A percentile compares a stretch with the other conserved stretches of the same genome.
Evolutionary conservation across 306 rosid species (phyloP).

Genomic region (Urtica urens): DNA sequence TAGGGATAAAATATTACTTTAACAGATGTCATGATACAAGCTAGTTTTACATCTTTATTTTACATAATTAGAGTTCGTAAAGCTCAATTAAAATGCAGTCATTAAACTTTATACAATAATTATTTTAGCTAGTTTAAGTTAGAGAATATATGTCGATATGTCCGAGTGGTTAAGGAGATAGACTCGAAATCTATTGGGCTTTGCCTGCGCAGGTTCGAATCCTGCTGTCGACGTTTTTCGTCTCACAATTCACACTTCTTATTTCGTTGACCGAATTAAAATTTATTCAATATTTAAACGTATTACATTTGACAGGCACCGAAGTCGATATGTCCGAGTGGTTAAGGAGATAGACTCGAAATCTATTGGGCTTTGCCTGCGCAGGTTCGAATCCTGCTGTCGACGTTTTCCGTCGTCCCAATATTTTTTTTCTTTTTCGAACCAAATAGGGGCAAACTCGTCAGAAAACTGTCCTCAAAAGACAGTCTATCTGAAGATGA

Average conservation of each 20-base stretch:
- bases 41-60: too few species aligned
- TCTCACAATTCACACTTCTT: rapidly evolving
- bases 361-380: slow-evolving; percentile 27
- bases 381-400: slow-evolving; percentile 48
- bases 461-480: slow-evolving; percentile 1
- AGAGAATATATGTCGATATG: too few species aligned
- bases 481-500: too few species aligned
- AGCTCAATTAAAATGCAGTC: too few species aligned
- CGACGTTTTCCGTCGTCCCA: background rate
- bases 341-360: slow-evolving; percentile 11
- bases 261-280: background rate
- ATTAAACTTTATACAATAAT: too few species aligned
- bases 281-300: slow-evolving; percentile 26
- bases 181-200: slow-evolving; percentile 14
- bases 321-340: slow-evolving; percentile 12
- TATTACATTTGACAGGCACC: too few species aligned
- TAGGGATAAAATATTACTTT: too few species aligned
- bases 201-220: slow-evolving; percentile 47
- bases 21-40: too few species aligned
- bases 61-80: too few species aligned
- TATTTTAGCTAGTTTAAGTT: too few species aligned
- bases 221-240: slow-evolving; percentile 30
- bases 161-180: slow-evolving; percentile 11
- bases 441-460: slow-evolving; percentile 13
- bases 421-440: background rate